Evolutionary conservation across 805 yeast species (phyloP).

Genomic region (Candida palmyrensis): DNA sequence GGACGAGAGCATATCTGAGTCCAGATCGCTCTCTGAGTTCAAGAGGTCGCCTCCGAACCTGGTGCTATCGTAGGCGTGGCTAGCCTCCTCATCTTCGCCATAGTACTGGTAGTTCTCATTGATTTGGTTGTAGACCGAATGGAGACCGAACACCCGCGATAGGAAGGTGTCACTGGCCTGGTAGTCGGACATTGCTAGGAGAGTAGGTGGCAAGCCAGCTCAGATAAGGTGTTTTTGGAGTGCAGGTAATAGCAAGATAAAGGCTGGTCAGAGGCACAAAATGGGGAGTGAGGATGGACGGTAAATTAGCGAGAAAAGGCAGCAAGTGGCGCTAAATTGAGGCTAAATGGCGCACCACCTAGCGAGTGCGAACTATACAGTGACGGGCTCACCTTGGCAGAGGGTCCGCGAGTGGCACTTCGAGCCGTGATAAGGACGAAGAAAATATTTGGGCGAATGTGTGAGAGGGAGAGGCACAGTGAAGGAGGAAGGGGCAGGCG

Average conservation of each 20-base stretch:
- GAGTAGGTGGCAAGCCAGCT: not conserved
- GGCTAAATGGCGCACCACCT: too few relatives aligned
- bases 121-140: slow-evolving; percentile 37
- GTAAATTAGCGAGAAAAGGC: too few relatives aligned
- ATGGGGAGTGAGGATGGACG: not conserved
- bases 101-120: slow-evolving; percentile 36
- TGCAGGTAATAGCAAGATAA: too few relatives aligned
- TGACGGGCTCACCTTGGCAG: too few relatives aligned
- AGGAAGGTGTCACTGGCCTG: slow-evolving; percentile 47
- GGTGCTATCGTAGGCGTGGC: slow-evolving; percentile 1
- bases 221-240: slow-evolving; percentile 1
- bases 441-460: too few relatives aligned
- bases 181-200: slow-evolving; percentile 6
- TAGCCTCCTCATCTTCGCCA: slow-evolving; percentile 4
- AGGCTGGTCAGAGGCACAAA: not conserved
- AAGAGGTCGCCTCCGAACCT: slow-evolving; percentile 13
- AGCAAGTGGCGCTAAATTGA: too few relatives aligned
- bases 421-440: too few relatives aligned
- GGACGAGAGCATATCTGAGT: slow-evolving; percentile 10
- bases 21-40: slow-evolving; percentile 32
- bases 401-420: too few relatives aligned
- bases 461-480: too few relatives aligned
- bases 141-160: slow-evolving; percentile 58
- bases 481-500: too few relatives aligned
- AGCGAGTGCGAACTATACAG: too few relatives aligned